Evolutionary conservation across 73 alveolate genomes (phyloP).

Genomic region (Paramecium sonneborni): DNA sequence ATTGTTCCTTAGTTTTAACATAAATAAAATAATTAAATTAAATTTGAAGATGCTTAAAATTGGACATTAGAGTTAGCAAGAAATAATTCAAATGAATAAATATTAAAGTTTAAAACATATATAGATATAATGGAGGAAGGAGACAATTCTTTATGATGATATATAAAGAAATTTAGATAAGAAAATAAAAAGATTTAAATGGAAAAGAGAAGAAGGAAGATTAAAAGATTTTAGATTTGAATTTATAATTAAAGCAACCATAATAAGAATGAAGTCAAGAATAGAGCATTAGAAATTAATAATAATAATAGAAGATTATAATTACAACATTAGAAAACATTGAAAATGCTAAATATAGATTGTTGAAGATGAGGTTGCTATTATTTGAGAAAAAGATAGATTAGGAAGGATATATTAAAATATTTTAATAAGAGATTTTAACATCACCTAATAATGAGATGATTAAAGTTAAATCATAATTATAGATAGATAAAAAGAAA

Average conservation of each 20-base stretch:
- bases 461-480: background rate
- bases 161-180: no score
- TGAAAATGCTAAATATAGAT: background rate
- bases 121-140: no score
- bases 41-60: slow-evolving; percentile 1
- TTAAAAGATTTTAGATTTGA: background rate
- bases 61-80: slow-evolving; percentile 4
- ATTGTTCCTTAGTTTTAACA: no score
- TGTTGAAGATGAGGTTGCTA: background rate
- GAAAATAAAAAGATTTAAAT: no score
- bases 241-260: background rate
- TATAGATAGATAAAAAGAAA: background rate
- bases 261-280: background rate
- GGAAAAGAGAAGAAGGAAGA: no score
- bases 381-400: background rate
- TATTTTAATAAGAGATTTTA: background rate
- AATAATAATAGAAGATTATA: background rate
- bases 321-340: no score
- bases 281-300: background rate
- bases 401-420: background rate
- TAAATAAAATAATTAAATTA: no score
- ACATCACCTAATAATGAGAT: background rate
- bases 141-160: no score
- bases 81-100: no score
- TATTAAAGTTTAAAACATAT: no score